phyloP scores from a whole-genome alignment of 257 asterid species.

The Cynanchum wilfordii region DNA sequence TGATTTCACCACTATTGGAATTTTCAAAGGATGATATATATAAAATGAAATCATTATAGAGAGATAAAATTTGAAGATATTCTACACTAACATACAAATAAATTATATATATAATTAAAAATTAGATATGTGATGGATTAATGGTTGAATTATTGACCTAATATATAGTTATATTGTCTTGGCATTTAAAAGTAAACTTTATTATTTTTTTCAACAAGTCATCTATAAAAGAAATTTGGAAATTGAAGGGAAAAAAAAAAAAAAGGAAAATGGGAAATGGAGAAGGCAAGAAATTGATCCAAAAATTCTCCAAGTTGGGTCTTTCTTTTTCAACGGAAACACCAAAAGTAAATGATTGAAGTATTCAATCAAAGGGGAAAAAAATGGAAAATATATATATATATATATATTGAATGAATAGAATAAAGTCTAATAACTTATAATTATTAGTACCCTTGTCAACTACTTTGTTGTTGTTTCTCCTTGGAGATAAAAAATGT shows the following conservation, averaged over 20 bases:
- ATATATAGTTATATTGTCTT: too few species aligned
- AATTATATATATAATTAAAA: too few species aligned
- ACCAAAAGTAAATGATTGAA: not conserved
- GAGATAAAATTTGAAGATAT: too few species aligned
- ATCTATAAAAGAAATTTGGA: not conserved
- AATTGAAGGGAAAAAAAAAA: too few species aligned
- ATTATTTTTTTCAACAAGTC: not conserved
- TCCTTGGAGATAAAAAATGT: not conserved
- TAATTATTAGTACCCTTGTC: not conserved
- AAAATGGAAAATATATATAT: too few species aligned
- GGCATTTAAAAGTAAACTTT: too few species aligned
- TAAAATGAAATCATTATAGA: too few species aligned
- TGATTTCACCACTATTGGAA: not conserved
- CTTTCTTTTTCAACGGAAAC: not conserved
- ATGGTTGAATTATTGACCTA: too few species aligned
- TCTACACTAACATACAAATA: too few species aligned
- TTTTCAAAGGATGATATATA: too few species aligned
- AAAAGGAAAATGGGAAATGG: not conserved
- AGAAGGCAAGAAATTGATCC: not conserved
- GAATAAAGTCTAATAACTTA: not conserved
- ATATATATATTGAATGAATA: not conserved
- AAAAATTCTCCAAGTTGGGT: not conserved
- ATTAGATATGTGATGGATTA: too few species aligned
- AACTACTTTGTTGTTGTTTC: not conserved
- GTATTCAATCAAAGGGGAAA: not conserved